Evolutionary conservation across 2,329 filamentous ascomycete species (phyloP).

Genomic region (Falciphora oryzae): DNA sequence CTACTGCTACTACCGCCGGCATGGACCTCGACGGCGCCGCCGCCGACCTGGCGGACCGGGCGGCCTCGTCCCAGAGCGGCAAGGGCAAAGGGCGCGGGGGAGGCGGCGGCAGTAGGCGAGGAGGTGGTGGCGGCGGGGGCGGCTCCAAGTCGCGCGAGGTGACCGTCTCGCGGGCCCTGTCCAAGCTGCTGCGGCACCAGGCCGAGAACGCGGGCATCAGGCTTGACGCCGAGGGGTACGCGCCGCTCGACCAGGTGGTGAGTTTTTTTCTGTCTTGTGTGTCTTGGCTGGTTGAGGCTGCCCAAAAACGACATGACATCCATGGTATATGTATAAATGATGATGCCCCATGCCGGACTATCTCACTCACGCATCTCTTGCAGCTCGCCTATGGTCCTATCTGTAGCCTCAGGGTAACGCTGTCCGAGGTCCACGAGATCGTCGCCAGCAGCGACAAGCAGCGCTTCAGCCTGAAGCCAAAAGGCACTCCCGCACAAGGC

Average conservation of each 20-base stretch:
- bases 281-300: not conserved
- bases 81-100: conserved; percentile 15
- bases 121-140: conserved; percentile 26
- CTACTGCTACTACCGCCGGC: not conserved
- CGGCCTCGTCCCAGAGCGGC: conserved; percentile 1
- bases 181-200: conserved; percentile 49
- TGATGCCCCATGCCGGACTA: no score
- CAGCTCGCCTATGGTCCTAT: conserved; percentile 53
- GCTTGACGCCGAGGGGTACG: conserved; percentile 55
- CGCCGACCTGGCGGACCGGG: conserved; percentile 14
- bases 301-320: no score
- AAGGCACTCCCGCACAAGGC: conserved; percentile 20
- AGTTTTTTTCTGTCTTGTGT: conserved; percentile 26
- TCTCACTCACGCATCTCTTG: no score
- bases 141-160: conserved; percentile 35
- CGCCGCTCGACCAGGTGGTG: conserved; percentile 52
- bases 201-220: conserved; percentile 49
- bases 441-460: conserved; percentile 82
- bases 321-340: no score
- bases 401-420: conserved; percentile 63
- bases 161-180: conserved; percentile 48
- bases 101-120: conserved; percentile 17
- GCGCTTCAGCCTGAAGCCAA: conserved; percentile 73
- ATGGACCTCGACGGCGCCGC: conserved; percentile 17
- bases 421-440: conserved; percentile 64